These are phyloP conservation scores for Tylopilus vinaceipallidus DNA, from an alignment of 768 basidiomycete genomes.

Conservation along the genomic window DNA sequence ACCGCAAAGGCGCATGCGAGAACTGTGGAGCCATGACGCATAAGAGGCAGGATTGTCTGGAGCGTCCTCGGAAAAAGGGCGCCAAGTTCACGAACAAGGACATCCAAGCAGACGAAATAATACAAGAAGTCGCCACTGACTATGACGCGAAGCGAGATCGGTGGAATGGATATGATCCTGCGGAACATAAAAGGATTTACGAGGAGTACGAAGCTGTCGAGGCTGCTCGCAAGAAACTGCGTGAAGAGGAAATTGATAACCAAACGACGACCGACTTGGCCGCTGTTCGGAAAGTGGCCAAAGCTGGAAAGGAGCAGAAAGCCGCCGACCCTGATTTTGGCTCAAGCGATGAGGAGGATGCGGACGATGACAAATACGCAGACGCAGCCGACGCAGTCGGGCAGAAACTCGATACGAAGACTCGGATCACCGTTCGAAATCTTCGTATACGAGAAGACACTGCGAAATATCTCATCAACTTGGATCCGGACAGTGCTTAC, in stretches of 20 bases:
- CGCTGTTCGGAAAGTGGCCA: constrained; percentile 91
- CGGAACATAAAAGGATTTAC: constrained; percentile 82
- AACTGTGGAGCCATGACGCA: constrained; percentile 98
- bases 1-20: constrained; percentile 96
- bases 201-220: constrained; percentile 95
- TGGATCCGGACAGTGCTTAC: constrained; percentile 94
- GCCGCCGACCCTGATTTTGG: constrained; percentile 89
- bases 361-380: constrained; percentile 97
- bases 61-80: constrained; percentile 94
- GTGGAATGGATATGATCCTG: constrained; percentile 97
- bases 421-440: constrained; percentile 96
- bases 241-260: constrained; percentile 98
- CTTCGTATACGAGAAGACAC: constrained; percentile 98
- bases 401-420: constrained; percentile 97
- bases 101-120: constrained; percentile 88
- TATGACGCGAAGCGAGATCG: constrained; percentile 96
- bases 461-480: constrained; percentile 95
- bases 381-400: constrained; percentile 97
- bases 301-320: constrained; percentile 74
- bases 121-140: constrained; percentile 72
- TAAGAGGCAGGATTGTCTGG: constrained; percentile 86
- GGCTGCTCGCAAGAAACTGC: constrained; percentile 80
- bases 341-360: constrained; percentile 93
- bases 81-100: constrained; percentile 90
- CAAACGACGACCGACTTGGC: constrained; percentile 91